These are phyloP conservation scores for Globisporangium viniferum DNA, from an alignment of 352 stramenopile species.

Conservation along the genomic window DNA sequence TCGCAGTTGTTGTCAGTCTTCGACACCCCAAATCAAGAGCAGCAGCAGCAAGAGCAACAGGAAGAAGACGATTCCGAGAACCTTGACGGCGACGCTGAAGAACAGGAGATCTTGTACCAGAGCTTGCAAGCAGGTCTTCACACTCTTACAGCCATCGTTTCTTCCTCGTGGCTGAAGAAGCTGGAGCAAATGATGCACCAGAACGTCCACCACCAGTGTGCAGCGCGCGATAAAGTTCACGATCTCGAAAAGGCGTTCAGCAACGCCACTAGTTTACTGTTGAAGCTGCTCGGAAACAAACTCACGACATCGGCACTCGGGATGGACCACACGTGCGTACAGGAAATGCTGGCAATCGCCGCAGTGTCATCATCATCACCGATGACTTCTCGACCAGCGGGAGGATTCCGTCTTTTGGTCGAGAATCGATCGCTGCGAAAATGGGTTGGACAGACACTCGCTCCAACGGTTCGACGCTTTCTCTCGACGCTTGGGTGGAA, in stretches of 20 bases:
- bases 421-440: slow-evolving; percentile 16
- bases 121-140: slow-evolving; percentile 1
- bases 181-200: slow-evolving; percentile 53
- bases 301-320: slow-evolving; percentile 6
- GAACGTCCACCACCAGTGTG: slow-evolving; percentile 54
- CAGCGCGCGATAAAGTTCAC: slow-evolving; percentile 24
- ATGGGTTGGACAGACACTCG: slow-evolving; percentile 18
- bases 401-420: not conserved
- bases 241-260: slow-evolving; percentile 24
- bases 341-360: slow-evolving; percentile 8
- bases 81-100: not conserved
- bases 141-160: slow-evolving; percentile 22
- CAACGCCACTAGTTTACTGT: slow-evolving; percentile 4
- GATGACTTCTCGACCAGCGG: not conserved
- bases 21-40: slow-evolving; percentile 7
- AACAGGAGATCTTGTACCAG: not conserved
- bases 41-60: slow-evolving; percentile 13
- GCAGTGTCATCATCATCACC: not conserved
- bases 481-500: slow-evolving; percentile 4
- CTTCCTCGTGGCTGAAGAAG: slow-evolving; percentile 30
- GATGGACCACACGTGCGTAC: not conserved
- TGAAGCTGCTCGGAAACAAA: slow-evolving; percentile 5
- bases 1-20: slow-evolving; percentile 15
- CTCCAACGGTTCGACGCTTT: slow-evolving; percentile 10
- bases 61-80: slow-evolving; percentile 7